These are phyloP conservation scores for Onygenales sp. DNA, from an alignment of 2,329 filamentous ascomycete genomes.

Conservation along the genomic window DNA sequence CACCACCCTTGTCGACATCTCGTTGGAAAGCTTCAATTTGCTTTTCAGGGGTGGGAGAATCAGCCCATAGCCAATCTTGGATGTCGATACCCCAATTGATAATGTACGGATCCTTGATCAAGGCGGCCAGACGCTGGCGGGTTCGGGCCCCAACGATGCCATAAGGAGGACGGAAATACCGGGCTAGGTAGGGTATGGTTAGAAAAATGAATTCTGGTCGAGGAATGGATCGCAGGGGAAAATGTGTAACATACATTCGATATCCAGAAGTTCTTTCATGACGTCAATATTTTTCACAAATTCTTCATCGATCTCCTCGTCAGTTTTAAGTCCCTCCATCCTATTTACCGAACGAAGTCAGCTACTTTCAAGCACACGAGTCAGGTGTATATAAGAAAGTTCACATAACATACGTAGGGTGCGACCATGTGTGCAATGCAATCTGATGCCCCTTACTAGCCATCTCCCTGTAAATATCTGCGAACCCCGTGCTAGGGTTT, in stretches of 20 bases:
- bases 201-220: constrained; percentile 9
- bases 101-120: constrained; percentile 46
- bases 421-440: constrained; percentile 58
- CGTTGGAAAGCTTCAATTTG: constrained; percentile 57
- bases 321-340: constrained; percentile 25
- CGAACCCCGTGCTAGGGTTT: constrained; percentile 51
- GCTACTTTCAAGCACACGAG: neutral
- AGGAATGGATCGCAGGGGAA: neutral
- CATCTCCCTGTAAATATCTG: constrained; percentile 56
- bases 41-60: constrained; percentile 52
- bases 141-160: constrained; percentile 59
- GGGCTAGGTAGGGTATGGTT: constrained; percentile 20
- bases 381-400: neutral
- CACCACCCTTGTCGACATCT: constrained; percentile 53
- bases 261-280: constrained; percentile 21
- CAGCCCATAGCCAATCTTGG: constrained; percentile 61
- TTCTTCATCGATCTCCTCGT: constrained; percentile 27
- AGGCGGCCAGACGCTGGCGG: constrained; percentile 50
- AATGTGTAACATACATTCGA: constrained; percentile 20
- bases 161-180: constrained; percentile 61
- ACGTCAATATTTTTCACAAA: constrained; percentile 25
- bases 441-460: constrained; percentile 54
- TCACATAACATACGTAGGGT: constrained; percentile 43
- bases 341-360: constrained; percentile 13
- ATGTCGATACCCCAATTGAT: constrained; percentile 63